Base-by-base conservation (phyloP, 345 rosid genomes). In the Sapria himalayana region DNA sequence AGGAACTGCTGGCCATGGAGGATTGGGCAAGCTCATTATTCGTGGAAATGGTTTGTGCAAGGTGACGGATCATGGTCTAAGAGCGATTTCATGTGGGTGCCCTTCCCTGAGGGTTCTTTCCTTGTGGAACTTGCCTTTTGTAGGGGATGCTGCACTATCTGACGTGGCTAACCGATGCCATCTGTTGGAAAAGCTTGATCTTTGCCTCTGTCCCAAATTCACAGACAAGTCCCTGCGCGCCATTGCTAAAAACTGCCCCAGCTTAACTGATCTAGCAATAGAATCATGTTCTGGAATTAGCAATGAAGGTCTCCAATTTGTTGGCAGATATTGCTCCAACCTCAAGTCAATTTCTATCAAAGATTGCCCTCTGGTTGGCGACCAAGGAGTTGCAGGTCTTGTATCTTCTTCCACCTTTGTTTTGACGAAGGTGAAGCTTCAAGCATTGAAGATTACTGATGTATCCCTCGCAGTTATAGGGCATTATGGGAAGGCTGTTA, bases 391-490 rank as follows among this genome's bases (percentile, higher is more conserved):
- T 40, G 69, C 78, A 7, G 64, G 70, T 46, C 55, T 78, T 32
- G 11, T 74, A 9, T 63, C 85, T 9, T 67, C 81, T 8, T 42
- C 70, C 13, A 52, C 72, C 27, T 52, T 64, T 7, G 52, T 43
- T 33, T 65, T 78, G 11, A 37, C 62, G 10, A 74, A 58, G 65
- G 59, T 75, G 22, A 74, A 65, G 78, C 69, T 78, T 52, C 85
- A 75, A 63, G 62, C 66, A 17, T 58, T 78, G 68, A 72, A 68
- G 47, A 54, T 78, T 40, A 75, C 92, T 1, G 92, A 78, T 61
- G 63, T 70, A 56, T 70, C 85, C 46, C 85, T 78, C 6, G 81
- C 81, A 7, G 76, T 70, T 9, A 69, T 78, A 15, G 85, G 92
- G 41, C 81, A 75, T 54, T 78, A 70, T 39, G 85, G 92, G 12